phyloP scores from a whole-genome alignment of 2,329 filamentous ascomycete species.

The Aspergillus caelatus region DNA sequence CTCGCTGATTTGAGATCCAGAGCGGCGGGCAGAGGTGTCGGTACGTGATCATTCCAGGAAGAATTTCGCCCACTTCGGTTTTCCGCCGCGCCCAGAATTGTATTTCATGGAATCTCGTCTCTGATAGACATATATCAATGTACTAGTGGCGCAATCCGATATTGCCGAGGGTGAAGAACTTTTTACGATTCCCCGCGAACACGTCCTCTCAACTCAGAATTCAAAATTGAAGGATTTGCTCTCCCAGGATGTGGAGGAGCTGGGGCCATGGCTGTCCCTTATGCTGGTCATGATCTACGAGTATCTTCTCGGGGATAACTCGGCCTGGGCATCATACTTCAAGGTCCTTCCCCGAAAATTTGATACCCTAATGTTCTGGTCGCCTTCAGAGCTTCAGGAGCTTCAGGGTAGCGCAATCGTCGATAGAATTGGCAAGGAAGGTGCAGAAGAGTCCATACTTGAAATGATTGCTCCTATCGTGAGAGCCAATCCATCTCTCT shows the following conservation, averaged over 20 bases:
- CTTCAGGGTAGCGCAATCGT: conserved; percentile 78
- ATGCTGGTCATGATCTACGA: conserved; percentile 85
- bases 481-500: conserved; percentile 42
- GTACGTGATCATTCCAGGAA: conserved; percentile 50
- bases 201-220: conserved; percentile 73
- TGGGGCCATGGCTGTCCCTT: conserved; percentile 58
- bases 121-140: conserved; percentile 24
- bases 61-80: conserved; percentile 22
- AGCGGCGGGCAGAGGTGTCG: conserved; percentile 64
- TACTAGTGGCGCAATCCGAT: conserved; percentile 68
- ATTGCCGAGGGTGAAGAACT: conserved; percentile 75
- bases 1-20: conserved; percentile 60
- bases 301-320: conserved; percentile 59
- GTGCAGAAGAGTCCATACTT: conserved; percentile 71
- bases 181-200: conserved; percentile 74
- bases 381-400: conserved; percentile 66
- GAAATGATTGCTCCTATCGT: conserved; percentile 59
- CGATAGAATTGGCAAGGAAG: conserved; percentile 72
- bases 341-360: conserved; percentile 72
- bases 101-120: conserved; percentile 16
- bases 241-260: conserved; percentile 55
- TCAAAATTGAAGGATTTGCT: conserved; percentile 66
- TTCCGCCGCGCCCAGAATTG: conserved; percentile 7
- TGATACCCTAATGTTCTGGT: conserved; percentile 91
- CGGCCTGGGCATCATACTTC: conserved; percentile 78